Evolutionary conservation across 2,329 filamentous ascomycete species (phyloP).

Genomic region (Penicillium sp.): DNA sequence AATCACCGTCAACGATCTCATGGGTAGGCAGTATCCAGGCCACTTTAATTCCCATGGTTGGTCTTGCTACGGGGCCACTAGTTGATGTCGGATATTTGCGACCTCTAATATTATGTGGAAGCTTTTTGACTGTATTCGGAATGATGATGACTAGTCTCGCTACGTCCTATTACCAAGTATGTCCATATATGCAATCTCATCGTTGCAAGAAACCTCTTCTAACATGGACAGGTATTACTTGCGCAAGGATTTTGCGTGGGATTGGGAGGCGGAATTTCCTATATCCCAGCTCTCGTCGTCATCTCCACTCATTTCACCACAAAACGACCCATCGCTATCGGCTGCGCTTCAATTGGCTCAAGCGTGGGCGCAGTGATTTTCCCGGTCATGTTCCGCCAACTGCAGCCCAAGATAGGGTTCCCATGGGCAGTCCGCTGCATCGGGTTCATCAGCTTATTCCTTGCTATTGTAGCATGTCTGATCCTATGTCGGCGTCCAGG

Average conservation of each 20-base stretch:
- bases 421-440: conserved; percentile 59
- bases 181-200: background rate
- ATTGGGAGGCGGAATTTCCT: conserved; percentile 33
- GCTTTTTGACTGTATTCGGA: conserved; percentile 39
- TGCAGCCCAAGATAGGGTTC: conserved; percentile 59
- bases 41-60: conserved; percentile 49
- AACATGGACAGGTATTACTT: conserved; percentile 41
- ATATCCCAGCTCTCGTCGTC: conserved; percentile 33
- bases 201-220: background rate
- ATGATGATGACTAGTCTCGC: conserved; percentile 34
- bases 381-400: conserved; percentile 53
- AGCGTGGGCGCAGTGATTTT: conserved; percentile 61
- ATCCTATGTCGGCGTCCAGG: conserved; percentile 43
- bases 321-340: conserved; percentile 56
- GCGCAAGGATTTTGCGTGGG: conserved; percentile 44
- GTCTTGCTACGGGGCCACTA: conserved; percentile 50
- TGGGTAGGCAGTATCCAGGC: conserved; percentile 51
- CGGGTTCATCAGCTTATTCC: conserved; percentile 53
- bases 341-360: conserved; percentile 57
- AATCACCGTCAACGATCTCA: conserved; percentile 46
- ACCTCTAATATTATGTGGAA: conserved; percentile 41
- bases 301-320: conserved; percentile 39
- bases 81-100: conserved; percentile 50
- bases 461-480: conserved; percentile 36
- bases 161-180: conserved; percentile 31